Conservation (phyloP, 1,139 yeast species). For the Yamadazyma dushanensis region DNA sequence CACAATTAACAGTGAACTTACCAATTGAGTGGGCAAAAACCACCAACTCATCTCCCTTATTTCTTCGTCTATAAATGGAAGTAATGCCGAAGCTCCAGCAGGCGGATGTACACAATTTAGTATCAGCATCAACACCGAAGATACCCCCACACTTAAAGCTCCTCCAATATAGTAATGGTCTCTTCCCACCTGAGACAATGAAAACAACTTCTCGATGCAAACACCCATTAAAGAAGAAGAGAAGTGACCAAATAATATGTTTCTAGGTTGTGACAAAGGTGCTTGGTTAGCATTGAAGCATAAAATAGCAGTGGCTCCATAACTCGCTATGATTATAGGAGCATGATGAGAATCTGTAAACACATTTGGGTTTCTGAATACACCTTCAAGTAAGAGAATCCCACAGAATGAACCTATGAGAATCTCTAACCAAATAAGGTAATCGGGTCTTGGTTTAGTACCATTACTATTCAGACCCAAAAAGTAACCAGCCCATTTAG, state of each 20-base stretch:
- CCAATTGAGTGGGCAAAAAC: constrained; percentile 59
- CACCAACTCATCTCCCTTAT: constrained; percentile 64
- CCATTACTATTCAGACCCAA: constrained; percentile 32
- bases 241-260: constrained; percentile 58
- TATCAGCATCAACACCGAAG: constrained; percentile 59
- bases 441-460: constrained; percentile 35
- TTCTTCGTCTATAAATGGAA: constrained; percentile 52
- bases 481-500: constrained; percentile 27
- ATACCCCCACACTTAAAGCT: constrained; percentile 56
- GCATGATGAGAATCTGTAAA: constrained; percentile 45
- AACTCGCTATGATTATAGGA: constrained; percentile 60
- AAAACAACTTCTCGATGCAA: constrained; percentile 55
- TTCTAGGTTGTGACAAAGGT: constrained; percentile 71
- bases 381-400: constrained; percentile 49
- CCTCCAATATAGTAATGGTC: constrained; percentile 61
- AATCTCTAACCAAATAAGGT: constrained; percentile 48
- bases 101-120: constrained; percentile 70
- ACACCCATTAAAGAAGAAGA: constrained; percentile 55
- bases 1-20: constrained; percentile 51
- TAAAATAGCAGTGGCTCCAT: constrained; percentile 67
- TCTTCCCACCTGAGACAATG: constrained; percentile 35
- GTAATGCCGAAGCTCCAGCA: constrained; percentile 69
- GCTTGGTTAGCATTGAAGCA: constrained; percentile 56
- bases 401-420: constrained; percentile 53
- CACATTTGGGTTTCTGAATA: constrained; percentile 46